Conservation (phyloP, 768 basidiomycete genomes). For the Termitomyces eurrhizus region DNA sequence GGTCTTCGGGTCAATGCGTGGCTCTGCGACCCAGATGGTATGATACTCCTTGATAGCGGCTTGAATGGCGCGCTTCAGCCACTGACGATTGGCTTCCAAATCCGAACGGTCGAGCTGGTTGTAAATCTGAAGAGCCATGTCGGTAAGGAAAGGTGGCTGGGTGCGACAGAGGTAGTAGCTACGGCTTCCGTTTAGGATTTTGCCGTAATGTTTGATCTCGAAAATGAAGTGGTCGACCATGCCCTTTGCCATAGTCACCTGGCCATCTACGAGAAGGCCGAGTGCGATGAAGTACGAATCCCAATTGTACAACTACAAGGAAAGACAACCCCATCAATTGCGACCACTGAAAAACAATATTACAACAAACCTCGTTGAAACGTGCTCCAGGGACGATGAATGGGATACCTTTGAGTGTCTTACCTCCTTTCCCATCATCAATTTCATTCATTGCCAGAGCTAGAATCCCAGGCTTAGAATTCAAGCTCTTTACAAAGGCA, state of each 20-base stretch:
- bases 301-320: slow-evolving; percentile 82
- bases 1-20: slow-evolving; percentile 91
- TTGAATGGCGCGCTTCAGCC: slow-evolving; percentile 94
- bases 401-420: slow-evolving; percentile 87
- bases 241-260: slow-evolving; percentile 91
- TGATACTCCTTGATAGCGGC: slow-evolving; percentile 99
- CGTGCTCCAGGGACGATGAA: slow-evolving; percentile 97
- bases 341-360: slow-evolving; percentile 3
- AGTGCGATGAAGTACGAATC: slow-evolving; percentile 94
- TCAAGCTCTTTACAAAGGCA: slow-evolving; percentile 85
- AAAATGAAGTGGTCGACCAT: slow-evolving; percentile 99
- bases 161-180: slow-evolving; percentile 94
- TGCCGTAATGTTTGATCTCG: slow-evolving; percentile 97
- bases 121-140: slow-evolving; percentile 97
- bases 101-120: slow-evolving; percentile 91
- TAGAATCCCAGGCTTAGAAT: slow-evolving; percentile 90
- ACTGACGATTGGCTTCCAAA: slow-evolving; percentile 72
- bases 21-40: slow-evolving; percentile 93
- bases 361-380: slow-evolving; percentile 76
- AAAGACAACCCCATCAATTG: slow-evolving; percentile 1
- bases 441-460: slow-evolving; percentile 95
- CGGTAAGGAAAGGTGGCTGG: slow-evolving; percentile 97
- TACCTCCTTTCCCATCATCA: slow-evolving; percentile 73
- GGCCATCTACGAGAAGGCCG: slow-evolving; percentile 92
- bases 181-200: slow-evolving; percentile 94